Percentiles rank a stretch among this genome's conserved stretches.
Conservation (phyloP, 345 rosid species). For the Anacardium occidentale region DNA sequence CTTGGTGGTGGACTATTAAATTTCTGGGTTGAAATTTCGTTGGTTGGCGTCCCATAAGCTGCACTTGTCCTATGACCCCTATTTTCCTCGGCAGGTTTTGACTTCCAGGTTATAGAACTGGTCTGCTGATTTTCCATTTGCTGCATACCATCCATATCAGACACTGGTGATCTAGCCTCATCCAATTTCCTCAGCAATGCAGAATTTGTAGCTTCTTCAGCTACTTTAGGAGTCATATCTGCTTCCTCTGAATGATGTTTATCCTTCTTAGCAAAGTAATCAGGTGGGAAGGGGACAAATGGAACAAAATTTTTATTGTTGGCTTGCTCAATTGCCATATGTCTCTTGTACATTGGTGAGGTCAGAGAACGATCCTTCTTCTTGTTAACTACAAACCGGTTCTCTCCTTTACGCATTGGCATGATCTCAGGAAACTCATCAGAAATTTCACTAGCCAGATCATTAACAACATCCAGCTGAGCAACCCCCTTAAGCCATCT, state of each 20-base stretch:
- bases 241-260: conserved; percentile 32
- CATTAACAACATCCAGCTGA: conserved; percentile 56
- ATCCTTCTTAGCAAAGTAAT: conserved; percentile 60
- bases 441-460: conserved; percentile 37
- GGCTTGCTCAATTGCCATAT: conserved; percentile 51
- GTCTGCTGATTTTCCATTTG: conserved; percentile 23
- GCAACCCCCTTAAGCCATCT: conserved; percentile 72
- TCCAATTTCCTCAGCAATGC: conserved; percentile 19
- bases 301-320: conserved; percentile 59
- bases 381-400: conserved; percentile 74
- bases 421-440: conserved; percentile 67
- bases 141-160: conserved; percentile 16
- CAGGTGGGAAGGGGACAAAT: conserved; percentile 84
- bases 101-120: conserved; percentile 20
- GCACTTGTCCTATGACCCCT: conserved; percentile 16
- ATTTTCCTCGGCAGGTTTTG: conserved; percentile 17
- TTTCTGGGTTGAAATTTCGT: conserved; percentile 25
- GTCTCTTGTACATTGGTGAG: conserved; percentile 71
- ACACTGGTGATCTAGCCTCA: conserved; percentile 8
- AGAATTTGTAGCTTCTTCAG: conserved; percentile 29
- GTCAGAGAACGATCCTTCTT: conserved; percentile 75
- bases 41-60: conserved; percentile 13
- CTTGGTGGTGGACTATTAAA: conserved; percentile 19
- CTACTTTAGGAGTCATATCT: conserved; percentile 25
- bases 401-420: conserved; percentile 83